Evolutionary conservation across 352 stramenopile species (phyloP), one percentile per base, ranked within the genome.

Genomic region (Globisporangium radiosum): DNA sequence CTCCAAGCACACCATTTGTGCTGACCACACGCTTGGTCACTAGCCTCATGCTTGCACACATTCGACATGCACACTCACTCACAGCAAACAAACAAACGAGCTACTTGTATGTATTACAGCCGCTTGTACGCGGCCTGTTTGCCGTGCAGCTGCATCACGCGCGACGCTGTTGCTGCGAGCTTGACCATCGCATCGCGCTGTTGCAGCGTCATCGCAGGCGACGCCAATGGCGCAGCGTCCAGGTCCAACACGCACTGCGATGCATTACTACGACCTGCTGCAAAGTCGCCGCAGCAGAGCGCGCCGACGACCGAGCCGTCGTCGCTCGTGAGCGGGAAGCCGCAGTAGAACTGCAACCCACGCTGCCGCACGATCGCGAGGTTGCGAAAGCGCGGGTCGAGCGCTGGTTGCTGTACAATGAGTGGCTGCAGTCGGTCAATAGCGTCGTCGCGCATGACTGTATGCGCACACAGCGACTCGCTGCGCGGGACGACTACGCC

Each of bases 281-380:
- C 36, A 57, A 65, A 59, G 33, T 66, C 52, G 17, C 54, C 50
- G 51, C 63, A 69, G 50, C 57, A 69, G 40, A 69, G 59, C 33
- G 58, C 59, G 10, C 63, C 63, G 42, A 69, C 17, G 25, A 68
- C 52, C 14, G 56, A 42, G 17, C 44, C 45, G 11, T 63, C 52
- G 1, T 19, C 39, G 39, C 39, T 51, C 50, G 15, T 56, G 43
- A 69, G 47, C 10, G 63, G 63, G 45, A 66, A 69, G 10, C 63
- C 63, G 38, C 59, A 63, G 51, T 69, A 69, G 47, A 68, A 69
- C 17, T 38, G 49, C 48, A 67, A 15, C 3, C 47, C 48, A 7
- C 40, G 47, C 42, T 63, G 50, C 60, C 56, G 44, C 38, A 59
- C 57, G 36, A 62, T 56, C 5, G 40, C 52, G 10, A 67, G 47